phyloP scores from a whole-genome alignment of 1,284 basidiomycete genomes.

The Trametes hirsuta region DNA sequence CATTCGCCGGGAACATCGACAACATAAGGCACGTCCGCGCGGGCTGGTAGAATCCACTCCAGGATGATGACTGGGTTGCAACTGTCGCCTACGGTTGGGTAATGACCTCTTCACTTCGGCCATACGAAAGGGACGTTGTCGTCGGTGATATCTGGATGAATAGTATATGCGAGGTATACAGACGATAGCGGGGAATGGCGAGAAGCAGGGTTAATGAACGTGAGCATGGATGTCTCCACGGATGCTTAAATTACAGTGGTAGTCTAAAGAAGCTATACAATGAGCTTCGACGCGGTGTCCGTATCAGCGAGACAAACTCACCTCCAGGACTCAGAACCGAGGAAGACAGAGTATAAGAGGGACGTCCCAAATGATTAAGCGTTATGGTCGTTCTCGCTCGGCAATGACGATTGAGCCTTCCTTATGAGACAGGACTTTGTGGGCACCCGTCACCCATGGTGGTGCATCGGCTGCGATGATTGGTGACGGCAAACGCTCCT shows the following conservation, averaged over 20 bases:
- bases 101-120: too few species aligned
- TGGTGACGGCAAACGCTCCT: conserved; percentile 31
- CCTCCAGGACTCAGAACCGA: conserved; percentile 21
- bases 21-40: too few species aligned
- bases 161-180: conserved; percentile 19
- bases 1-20: too few species aligned
- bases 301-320: background rate
- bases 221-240: conserved; percentile 11
- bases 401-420: conserved; percentile 29
- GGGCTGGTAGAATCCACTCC: too few species aligned
- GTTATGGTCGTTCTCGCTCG: conserved; percentile 14
- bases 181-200: conserved; percentile 6
- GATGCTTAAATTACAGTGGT: conserved; percentile 11
- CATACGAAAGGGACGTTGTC: too few species aligned
- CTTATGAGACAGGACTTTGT: conserved; percentile 30
- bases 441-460: conserved; percentile 37
- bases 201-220: conserved; percentile 12
- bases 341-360: background rate
- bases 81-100: too few species aligned
- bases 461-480: conserved; percentile 34
- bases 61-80: too few species aligned
- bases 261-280: conserved; percentile 1
- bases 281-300: background rate
- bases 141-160: background rate
- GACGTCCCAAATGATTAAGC: background rate